Evolutionary conservation across 2,329 filamentous ascomycete species (phyloP).

Genomic region (Colletotrichum destructivum): DNA sequence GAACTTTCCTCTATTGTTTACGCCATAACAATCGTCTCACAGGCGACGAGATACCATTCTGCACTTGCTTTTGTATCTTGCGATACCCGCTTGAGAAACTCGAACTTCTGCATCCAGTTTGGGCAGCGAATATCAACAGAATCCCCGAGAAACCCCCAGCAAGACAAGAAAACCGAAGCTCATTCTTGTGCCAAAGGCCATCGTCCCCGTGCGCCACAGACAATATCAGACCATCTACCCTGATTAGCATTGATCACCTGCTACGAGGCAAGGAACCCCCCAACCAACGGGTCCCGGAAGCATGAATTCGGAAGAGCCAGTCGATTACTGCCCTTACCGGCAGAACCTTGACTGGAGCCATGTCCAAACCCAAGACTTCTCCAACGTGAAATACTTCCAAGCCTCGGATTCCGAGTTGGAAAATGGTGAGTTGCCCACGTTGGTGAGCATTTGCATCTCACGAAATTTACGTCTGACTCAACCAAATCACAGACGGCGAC

Average conservation of each 20-base stretch:
- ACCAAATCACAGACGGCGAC: constrained; percentile 26
- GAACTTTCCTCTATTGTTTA: constrained; percentile 33
- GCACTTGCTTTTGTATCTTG: constrained; percentile 38
- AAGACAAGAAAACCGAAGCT: constrained; percentile 12
- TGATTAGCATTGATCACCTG: constrained; percentile 36
- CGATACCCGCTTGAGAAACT: constrained; percentile 42
- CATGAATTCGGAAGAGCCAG: constrained; percentile 58
- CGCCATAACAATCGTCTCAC: constrained; percentile 32
- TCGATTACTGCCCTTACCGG: constrained; percentile 58
- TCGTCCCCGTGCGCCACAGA: constrained; percentile 1
- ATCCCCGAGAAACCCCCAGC: constrained; percentile 6
- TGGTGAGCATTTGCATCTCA: background rate
- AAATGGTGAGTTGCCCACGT: constrained; percentile 31
- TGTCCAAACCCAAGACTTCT: constrained; percentile 61
- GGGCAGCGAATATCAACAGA: constrained; percentile 33
- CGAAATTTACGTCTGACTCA: background rate
- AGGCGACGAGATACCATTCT: constrained; percentile 40
- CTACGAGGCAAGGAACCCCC: constrained; percentile 36
- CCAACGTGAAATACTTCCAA: constrained; percentile 58
- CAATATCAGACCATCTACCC: constrained; percentile 28
- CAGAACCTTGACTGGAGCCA: constrained; percentile 55
- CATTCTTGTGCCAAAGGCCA: constrained; percentile 3
- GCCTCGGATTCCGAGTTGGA: constrained; percentile 56
- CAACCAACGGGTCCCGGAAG: constrained; percentile 48
- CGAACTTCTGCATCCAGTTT: constrained; percentile 33